Percentiles rank a stretch among this genome's conserved stretches.
phyloP scores from a whole-genome alignment of 2,329 filamentous ascomycete species.

The Aspergillus arachidicola region DNA sequence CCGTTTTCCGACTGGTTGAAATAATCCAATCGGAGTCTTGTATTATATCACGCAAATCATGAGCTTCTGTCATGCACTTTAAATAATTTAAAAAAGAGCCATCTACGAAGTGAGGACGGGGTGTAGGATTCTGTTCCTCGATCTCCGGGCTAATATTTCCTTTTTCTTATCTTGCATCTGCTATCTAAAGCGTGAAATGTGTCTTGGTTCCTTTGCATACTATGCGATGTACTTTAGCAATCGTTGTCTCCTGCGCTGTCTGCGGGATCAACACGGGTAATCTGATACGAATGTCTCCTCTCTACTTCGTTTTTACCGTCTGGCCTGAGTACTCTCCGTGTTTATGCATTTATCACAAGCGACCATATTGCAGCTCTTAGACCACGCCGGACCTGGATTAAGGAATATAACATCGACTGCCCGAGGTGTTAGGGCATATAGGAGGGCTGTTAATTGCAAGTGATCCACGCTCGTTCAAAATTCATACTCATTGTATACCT shows the following conservation, averaged over 20 bases:
- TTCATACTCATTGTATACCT: neutral
- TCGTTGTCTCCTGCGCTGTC: slow-evolving; percentile 20
- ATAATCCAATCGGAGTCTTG: slow-evolving; percentile 27
- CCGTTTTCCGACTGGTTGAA: slow-evolving; percentile 21
- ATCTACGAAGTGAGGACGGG: slow-evolving; percentile 7
- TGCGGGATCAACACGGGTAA: slow-evolving; percentile 30
- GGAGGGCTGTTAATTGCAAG: neutral
- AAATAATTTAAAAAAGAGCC: slow-evolving; percentile 25
- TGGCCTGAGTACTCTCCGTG: neutral
- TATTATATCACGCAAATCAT: slow-evolving; percentile 38
- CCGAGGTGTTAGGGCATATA: neutral
- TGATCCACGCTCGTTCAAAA: neutral
- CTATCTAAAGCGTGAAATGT: slow-evolving; percentile 30
- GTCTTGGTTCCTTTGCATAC: slow-evolving; percentile 30
- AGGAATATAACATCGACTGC: neutral
- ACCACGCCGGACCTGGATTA: neutral
- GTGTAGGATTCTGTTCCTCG: slow-evolving; percentile 3
- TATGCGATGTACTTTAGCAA: slow-evolving; percentile 37
- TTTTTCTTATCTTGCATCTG: slow-evolving; percentile 20
- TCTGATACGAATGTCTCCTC: slow-evolving; percentile 36
- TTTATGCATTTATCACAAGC: neutral
- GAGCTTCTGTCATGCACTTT: slow-evolving; percentile 27
- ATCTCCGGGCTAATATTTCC: slow-evolving; percentile 18
- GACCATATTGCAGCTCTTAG: neutral
- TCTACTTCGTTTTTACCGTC: slow-evolving; percentile 14